These are phyloP conservation scores for Penicillium cosmopolitanum DNA, from an alignment of 495 filamentous ascomycete genomes.

Conservation along the genomic window DNA sequence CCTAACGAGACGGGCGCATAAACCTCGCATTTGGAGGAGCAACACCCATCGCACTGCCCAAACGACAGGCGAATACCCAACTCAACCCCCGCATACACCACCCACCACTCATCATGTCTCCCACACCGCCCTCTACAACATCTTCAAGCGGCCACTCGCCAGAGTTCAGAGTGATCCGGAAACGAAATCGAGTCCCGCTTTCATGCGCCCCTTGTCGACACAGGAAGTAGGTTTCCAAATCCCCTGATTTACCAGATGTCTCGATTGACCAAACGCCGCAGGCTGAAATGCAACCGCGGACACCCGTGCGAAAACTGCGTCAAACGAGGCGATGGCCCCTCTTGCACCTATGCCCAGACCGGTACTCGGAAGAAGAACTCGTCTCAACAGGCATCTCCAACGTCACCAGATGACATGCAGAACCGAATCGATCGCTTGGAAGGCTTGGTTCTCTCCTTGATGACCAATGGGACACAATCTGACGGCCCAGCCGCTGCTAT, in stretches of 20 bases:
- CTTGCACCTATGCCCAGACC: constrained; percentile 88
- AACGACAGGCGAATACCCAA: neutral
- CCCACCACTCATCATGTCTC: constrained; percentile 58
- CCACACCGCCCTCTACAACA: constrained; percentile 87
- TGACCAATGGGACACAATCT: constrained; percentile 83
- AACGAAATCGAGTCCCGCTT: constrained; percentile 91
- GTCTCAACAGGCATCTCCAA: constrained; percentile 57
- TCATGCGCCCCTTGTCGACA: constrained; percentile 93
- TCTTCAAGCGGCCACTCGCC: constrained; percentile 78
- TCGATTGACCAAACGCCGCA: constrained; percentile 26
- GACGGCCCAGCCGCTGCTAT: constrained; percentile 65
- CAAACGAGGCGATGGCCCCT: constrained; percentile 80
- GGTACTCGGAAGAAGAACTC: constrained; percentile 75
- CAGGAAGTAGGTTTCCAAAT: constrained; percentile 73
- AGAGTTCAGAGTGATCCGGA: constrained; percentile 88
- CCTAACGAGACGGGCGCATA: neutral
- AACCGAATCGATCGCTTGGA: constrained; percentile 97
- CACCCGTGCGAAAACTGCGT: constrained; percentile 95
- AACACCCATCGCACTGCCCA: neutral
- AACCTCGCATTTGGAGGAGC: neutral
- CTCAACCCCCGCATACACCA: neutral
- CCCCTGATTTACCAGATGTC: neutral
- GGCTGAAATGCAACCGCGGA: constrained; percentile 91
- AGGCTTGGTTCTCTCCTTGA: constrained; percentile 90
- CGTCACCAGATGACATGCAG: constrained; percentile 94